Conservation (phyloP, 495 filamentous ascomycete genomes). For the Penicillium antarcticum region DNA sequence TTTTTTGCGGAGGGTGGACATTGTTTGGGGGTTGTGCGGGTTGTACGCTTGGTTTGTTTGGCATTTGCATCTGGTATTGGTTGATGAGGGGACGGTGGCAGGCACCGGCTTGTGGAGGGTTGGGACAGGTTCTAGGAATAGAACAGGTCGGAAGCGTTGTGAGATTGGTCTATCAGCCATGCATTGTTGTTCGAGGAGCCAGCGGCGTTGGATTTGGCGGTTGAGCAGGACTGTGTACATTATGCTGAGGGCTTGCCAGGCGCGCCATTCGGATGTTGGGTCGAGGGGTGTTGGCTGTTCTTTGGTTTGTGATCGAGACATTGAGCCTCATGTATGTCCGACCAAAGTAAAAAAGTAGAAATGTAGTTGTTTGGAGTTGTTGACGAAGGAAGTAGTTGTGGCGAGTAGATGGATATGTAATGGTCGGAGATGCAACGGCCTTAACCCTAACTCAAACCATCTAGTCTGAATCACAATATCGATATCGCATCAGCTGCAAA, state of each 20-base stretch:
- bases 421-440: no score
- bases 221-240: constrained; percentile 25
- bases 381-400: background rate
- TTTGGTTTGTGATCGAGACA: background rate
- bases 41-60: background rate
- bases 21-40: background rate
- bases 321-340: background rate
- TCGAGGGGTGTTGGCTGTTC: constrained; percentile 6
- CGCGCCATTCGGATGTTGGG: constrained; percentile 24
- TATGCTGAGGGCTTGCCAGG: constrained; percentile 20
- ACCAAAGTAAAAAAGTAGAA: no score
- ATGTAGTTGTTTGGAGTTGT: no score
- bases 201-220: constrained; percentile 25
- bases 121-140: constrained; percentile 20
- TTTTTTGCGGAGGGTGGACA: constrained; percentile 4
- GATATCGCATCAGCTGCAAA: no score
- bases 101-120: constrained; percentile 10
- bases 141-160: constrained; percentile 16
- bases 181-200: constrained; percentile 20
- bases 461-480: no score
- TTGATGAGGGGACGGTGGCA: background rate
- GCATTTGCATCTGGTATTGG: background rate
- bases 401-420: background rate
- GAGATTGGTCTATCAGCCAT: constrained; percentile 13
- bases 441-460: no score